A percentile compares a stretch with the other conserved stretches of the same genome.
Conservation (phyloP, 208 protist genomes). For the Entamoeba moshkovskii region DNA sequence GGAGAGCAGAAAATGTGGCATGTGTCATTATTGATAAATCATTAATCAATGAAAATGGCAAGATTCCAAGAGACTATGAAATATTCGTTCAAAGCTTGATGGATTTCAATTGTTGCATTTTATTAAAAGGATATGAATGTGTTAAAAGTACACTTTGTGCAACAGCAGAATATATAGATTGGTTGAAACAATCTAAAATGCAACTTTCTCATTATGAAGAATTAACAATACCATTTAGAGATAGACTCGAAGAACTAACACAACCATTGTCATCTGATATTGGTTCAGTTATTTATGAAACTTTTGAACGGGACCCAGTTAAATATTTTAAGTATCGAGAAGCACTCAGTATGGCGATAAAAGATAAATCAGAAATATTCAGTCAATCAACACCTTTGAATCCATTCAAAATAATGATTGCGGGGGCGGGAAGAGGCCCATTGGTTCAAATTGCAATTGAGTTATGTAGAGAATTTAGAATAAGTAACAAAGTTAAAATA, state of each 20-base stretch:
- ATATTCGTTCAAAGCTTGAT: background rate
- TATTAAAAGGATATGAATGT: background rate
- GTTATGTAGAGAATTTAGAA: background rate
- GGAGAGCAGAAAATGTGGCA: background rate
- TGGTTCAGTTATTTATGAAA: background rate
- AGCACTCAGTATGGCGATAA: background rate
- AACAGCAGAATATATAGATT: background rate
- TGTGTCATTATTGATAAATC: background rate
- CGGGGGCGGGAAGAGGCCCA: conserved; percentile 18
- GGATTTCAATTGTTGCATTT: background rate
- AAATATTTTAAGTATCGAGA: conserved; percentile 10
- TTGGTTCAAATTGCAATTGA: background rate
- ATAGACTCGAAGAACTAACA: background rate
- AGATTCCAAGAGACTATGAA: background rate
- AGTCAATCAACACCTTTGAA: background rate
- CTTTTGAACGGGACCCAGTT: conserved; percentile 6
- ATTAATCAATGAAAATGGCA: background rate
- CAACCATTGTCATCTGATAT: conserved; percentile 9
- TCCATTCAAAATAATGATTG: background rate
- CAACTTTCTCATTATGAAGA: background rate
- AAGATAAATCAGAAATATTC: conserved; percentile 1
- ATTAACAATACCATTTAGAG: background rate
- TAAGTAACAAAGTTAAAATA: background rate
- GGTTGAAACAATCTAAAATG: background rate
- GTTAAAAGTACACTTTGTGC: background rate